Evolutionary conservation across 805 yeast species (phyloP).

Genomic region (Lipomyces mesembrius): DNA sequence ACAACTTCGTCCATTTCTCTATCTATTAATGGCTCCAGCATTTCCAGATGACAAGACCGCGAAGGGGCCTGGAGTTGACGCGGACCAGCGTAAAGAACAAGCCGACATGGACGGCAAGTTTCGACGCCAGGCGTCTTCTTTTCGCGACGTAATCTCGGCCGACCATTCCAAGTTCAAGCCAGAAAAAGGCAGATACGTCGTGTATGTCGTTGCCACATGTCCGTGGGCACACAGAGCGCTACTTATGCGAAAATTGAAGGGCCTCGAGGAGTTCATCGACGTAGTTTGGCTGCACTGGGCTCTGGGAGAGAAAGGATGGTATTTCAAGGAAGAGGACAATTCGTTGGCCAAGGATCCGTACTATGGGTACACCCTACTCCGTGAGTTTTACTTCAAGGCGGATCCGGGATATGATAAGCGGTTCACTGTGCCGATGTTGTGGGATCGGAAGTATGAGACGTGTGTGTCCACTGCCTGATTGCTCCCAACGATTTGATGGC

Average conservation of each 20-base stretch:
- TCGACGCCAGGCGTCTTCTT: conserved; percentile 47
- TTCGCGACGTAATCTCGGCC: conserved; percentile 66
- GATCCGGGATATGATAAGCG: conserved; percentile 77
- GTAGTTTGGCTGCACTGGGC: conserved; percentile 85
- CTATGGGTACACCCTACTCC: conserved; percentile 61
- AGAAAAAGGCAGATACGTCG: conserved; percentile 80
- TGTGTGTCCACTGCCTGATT: neutral
- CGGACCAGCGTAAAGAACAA: conserved; percentile 34
- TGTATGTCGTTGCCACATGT: conserved; percentile 90
- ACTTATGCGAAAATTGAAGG: conserved; percentile 73
- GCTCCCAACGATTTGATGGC: neutral
- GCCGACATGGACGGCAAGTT: conserved; percentile 38
- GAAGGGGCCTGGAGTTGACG: conserved; percentile 34
- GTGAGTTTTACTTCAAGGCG: conserved; percentile 76
- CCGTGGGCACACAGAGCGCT: conserved; percentile 96
- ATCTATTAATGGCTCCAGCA: conserved; percentile 18
- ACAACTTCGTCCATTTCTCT: neutral
- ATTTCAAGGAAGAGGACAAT: conserved; percentile 58
- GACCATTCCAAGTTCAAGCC: conserved; percentile 67
- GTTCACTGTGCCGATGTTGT: conserved; percentile 89
- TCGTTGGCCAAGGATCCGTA: conserved; percentile 57
- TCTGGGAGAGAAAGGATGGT: conserved; percentile 81
- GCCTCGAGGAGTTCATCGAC: conserved; percentile 56
- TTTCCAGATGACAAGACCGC: conserved; percentile 30
- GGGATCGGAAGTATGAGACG: conserved; percentile 82